Base-by-base conservation (phyloP, 1,284 basidiomycete genomes). In the Ceratobasidium sp. region DNA sequence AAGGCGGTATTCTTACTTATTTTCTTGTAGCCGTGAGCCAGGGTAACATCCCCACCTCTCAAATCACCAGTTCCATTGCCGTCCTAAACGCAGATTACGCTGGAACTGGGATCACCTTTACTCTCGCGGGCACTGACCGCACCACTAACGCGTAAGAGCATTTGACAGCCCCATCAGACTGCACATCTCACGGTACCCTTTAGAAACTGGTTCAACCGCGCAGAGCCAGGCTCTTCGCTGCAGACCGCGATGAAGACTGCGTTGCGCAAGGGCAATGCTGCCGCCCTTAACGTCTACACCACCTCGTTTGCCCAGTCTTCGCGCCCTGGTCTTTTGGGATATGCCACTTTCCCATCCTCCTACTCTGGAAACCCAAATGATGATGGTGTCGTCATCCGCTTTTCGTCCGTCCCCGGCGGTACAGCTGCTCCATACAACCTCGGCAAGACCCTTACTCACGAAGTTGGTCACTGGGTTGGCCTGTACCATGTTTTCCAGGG, bases 171-270 rank as follows among this genome's bases (percentile, higher is more conserved):
- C 38, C 10, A 8, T 8, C 10, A 40, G 10, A 17, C 38, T 40
- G 38, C 38, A 40, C 8, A 40, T 17, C 17, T 40, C 8, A 17
- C 8, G 17, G 8, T 40, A 17, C 17, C 5, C 27, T 50, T 29
- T 29, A 50, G 49, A 5, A 5, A 6, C 27, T 50, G 52, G 7
- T 67, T 70, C 53, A 49, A 64, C 25, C 35, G 17, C 25, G 69
- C 78, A 67, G 81, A 78, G 1, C 82, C 82, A 7, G 75, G 75
- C 60, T 76, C 73, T 38, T 75, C 75, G 25, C 72, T 77, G 27
- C 83, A 86, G 75, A 82, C 78, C 7, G 74, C 78, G 10, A 86
- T 86, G 85, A 86, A 87, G 78, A 34, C 27, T 3, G 50, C 56
- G 12, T 50, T 71, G 6, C 45, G 50, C 8, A 38, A 49, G 25